Percentiles rank a stretch among this genome's conserved stretches.
Conservation (phyloP, 2,329 filamentous ascomycete species). For the Gaeumannomyces tritici region DNA sequence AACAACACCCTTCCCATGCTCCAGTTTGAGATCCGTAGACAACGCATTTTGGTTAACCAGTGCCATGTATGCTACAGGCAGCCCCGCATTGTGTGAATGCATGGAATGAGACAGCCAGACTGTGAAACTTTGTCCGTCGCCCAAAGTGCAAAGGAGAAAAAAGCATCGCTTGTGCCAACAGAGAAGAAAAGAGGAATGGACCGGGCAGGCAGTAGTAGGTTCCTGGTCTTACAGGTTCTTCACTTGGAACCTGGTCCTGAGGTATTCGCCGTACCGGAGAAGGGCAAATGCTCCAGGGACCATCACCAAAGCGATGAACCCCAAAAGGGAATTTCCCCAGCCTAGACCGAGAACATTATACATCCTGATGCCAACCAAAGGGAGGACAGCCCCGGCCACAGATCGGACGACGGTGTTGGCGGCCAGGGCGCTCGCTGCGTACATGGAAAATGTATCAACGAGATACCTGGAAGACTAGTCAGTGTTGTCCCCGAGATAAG, state of each 20-base stretch:
- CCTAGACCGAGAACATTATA: constrained; percentile 33
- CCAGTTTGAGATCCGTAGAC: no score
- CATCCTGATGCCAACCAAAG: constrained; percentile 49
- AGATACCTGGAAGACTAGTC: constrained; percentile 24
- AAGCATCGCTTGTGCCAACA: no score
- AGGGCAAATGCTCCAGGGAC: constrained; percentile 45
- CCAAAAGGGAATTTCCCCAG: constrained; percentile 26
- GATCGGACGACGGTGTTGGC: constrained; percentile 51
- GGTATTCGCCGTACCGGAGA: constrained; percentile 34
- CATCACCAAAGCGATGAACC: constrained; percentile 35
- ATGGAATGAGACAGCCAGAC: no score
- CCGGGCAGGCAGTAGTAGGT: no score
- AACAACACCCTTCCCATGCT: no score
- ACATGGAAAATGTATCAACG: constrained; percentile 42
- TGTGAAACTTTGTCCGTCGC: no score
- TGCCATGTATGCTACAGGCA: no score
- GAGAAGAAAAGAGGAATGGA: no score
- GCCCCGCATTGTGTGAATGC: no score
- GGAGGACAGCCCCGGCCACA: constrained; percentile 48
- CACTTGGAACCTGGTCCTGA: constrained; percentile 7
- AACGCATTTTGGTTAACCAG: no score
- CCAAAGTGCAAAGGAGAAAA: no score
- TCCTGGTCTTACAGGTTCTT: background rate
- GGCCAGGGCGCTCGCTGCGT: constrained; percentile 54
- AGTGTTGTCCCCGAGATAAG: background rate